Evolutionary conservation across 768 basidiomycete species (phyloP), one percentile per base, ranked within the genome.

Genomic region (Tricholoma sp.): DNA sequence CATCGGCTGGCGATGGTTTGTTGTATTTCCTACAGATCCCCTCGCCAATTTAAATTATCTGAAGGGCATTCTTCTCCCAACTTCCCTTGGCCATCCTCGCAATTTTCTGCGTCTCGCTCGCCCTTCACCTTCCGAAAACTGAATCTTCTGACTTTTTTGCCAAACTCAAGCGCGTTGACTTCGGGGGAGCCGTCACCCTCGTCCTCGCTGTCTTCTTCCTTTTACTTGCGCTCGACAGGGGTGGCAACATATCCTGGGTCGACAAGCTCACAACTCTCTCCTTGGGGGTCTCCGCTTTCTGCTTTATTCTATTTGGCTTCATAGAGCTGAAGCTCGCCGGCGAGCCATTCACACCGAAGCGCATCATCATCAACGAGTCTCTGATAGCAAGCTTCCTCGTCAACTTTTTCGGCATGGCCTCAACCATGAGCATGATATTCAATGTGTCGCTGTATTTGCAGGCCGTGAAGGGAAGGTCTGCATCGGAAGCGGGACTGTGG

Each of bases 1-100:
- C 9, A 79, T 86, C 41, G 85, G 85, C 4, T 88, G 86, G 86
- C 69, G 85, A 66, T 86, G 85, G 83, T 82, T 31, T 7, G 10
- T 24, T 45, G 7, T 43, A 19, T 12, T 27, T 18, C 22, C 32
- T 34, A 21, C 2, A 52, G 19, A 18, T 43, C 12, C 45, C 29
- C 41, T 51, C 7, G 10, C n/a, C 29, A 22, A 45, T 8, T 34
- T n/a, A 11, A n/a, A 3, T 18, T 14, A 46, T 27, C 46, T 24
- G 2, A 41, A 82, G 81, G 83, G 76, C 80, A 0, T 87, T 86
- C 72, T 70, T 83, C 4, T 62, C 83, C 8, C 84, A 86, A 73
- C 79, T 84, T 0, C 86, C 86, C 1, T 62, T 83, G 31, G 76
- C 81, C 9, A 34, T 82, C 18, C 54, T 83, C 16, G 85, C 85